A percentile compares a stretch with the other conserved stretches of the same genome.
Conservation (phyloP, 164 flowering plant species). For the Saururus chinensis region DNA sequence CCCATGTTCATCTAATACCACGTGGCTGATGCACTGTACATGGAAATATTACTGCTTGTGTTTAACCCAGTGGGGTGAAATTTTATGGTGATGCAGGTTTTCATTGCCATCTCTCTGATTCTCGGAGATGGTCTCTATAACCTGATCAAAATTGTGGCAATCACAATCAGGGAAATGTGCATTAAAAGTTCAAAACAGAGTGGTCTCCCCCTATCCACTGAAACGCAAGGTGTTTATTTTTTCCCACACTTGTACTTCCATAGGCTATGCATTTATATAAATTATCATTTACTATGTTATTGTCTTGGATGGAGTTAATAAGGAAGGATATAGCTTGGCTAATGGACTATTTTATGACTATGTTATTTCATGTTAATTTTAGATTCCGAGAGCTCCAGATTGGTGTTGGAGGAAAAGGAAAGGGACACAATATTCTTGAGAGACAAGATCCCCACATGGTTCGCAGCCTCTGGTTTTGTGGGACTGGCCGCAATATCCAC, state of each 20-base stretch:
- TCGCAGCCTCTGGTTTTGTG: constrained; percentile 82
- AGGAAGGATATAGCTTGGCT: no score
- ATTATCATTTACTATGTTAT: no score
- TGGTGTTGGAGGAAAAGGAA: constrained; percentile 40
- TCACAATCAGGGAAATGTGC: constrained; percentile 55
- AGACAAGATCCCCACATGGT: constrained; percentile 76
- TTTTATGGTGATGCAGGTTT: constrained; percentile 43
- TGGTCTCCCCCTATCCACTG: constrained; percentile 46
- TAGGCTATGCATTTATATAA: neutral
- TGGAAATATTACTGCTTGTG: neutral
- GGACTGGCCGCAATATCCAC: constrained; percentile 79
- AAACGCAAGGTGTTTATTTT: constrained; percentile 33
- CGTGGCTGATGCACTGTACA: no score
- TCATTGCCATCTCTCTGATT: constrained; percentile 77
- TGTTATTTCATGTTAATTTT: constrained; percentile 8
- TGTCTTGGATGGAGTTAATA: no score
- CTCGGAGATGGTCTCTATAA: constrained; percentile 97
- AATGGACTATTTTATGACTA: neutral
- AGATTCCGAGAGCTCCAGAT: constrained; percentile 46
- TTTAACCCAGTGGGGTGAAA: neutral
- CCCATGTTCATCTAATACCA: no score
- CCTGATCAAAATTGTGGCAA: constrained; percentile 70
- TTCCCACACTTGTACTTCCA: neutral
- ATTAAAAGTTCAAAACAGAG: constrained; percentile 26
- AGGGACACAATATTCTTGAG: constrained; percentile 62